These are phyloP conservation scores for Globisporangium irregulare DNA, from an alignment of 352 stramenopile species.

Conservation along the genomic window DNA sequence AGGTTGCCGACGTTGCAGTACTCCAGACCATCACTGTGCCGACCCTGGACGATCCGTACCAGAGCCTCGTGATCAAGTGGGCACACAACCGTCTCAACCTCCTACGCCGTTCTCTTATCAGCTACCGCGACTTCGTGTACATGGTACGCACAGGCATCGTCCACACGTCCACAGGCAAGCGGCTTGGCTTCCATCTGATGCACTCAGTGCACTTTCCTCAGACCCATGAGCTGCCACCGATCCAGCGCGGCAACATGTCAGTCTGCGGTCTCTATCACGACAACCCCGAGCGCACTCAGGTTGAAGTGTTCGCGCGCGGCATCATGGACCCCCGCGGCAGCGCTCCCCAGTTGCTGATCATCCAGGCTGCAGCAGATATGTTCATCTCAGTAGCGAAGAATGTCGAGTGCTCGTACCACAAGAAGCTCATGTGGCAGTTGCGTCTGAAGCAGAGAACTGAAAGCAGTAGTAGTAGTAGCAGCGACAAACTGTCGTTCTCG, in stretches of 20 bases:
- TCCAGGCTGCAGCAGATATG: slow-evolving; percentile 8
- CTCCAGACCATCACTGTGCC: background rate
- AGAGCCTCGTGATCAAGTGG: slow-evolving; percentile 8
- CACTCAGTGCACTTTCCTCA: slow-evolving; percentile 14
- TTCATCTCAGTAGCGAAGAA: background rate
- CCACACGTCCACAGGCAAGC: slow-evolving; percentile 7
- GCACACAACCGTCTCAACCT: background rate
- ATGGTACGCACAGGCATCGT: slow-evolving; percentile 13
- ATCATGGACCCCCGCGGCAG: slow-evolving; percentile 6
- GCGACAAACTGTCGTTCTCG: too few relatives aligned
- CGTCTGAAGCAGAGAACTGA: too few relatives aligned
- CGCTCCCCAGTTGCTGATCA: background rate
- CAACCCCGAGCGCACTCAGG: background rate
- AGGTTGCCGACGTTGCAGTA: background rate
- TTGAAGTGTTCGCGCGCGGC: slow-evolving; percentile 1
- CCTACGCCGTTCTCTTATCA: background rate
- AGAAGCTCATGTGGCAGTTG: too few relatives aligned
- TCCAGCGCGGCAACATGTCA: slow-evolving; percentile 11
- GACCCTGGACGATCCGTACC: slow-evolving; percentile 6
- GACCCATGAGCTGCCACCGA: slow-evolving; percentile 1
- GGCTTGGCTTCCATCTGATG: slow-evolving; percentile 17
- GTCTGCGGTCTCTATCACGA: slow-evolving; percentile 9
- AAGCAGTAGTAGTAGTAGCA: too few relatives aligned
- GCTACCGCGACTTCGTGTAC: slow-evolving; percentile 18
- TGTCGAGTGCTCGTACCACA: too few relatives aligned